Base-by-base conservation (phyloP, 345 rosid species). In the Ceriops zippeliana region DNA sequence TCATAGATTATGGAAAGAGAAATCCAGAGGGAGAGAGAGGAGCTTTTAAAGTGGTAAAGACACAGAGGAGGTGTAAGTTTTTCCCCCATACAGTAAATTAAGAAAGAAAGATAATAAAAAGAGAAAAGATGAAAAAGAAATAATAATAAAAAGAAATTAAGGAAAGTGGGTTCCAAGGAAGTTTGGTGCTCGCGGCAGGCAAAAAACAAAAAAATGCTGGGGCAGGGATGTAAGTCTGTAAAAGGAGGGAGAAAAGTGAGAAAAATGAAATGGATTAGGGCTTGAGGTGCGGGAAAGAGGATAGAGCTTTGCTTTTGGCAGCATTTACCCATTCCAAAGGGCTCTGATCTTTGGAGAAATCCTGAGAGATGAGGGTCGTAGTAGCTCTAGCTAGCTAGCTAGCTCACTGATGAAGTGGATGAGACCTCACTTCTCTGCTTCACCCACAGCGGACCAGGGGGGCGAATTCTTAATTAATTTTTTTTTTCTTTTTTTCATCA, bases 371-470 rank as follows among this genome's bases (percentile, higher is more conserved):
- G 59, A 56, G 31, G 6, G 24, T 27, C n/a, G 58, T 22, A 21
- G 58, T 22, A 21, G 24, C 4, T 1, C 28, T 27, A 3, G 17
- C 53, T 68, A 35, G 30, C 24, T 34, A 64, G 61, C 57, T 34
- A 34, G 7, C 37, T 34, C 57, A 67, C 6, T 73, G 38, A 78
- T 75, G 68, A 66, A 65, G 68, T 73, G 81, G 62, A 15, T 65
- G 68, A 52, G 84, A 74, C 79, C 61, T 5, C 74, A 22, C 68
- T 15, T 31, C 46, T 17, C 77, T 68, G 80, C 80, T 61, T 35
- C 80, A 15, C 64, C 31, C 61, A 70, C 80, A 61, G 86, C 83
- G 83, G 83, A 80, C 78, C 65, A 73, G 65, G 77, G 77, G 85
- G 85, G 79, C 76, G 75, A 68, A 22, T 52, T 67, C 52, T 34